phyloP scores from a whole-genome alignment of 1,284 basidiomycete genomes.

The Porogramme epimiltina region DNA sequence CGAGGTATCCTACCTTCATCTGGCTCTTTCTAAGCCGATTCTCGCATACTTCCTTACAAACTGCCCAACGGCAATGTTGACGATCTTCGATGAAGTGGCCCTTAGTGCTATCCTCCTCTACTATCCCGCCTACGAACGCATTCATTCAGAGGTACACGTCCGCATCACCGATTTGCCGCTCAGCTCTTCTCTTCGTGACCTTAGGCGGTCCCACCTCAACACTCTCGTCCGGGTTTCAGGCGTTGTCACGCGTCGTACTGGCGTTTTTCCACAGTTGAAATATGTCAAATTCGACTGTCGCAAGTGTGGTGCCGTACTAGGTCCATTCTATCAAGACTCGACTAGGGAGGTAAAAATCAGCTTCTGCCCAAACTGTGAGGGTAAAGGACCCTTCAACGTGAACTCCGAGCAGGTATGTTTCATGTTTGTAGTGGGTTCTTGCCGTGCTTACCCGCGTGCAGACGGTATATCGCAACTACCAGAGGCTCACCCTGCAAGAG shows the following conservation, averaged over 20 bases:
- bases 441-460: slow-evolving; percentile 34
- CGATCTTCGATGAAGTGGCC: slow-evolving; percentile 95
- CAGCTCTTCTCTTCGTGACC: slow-evolving; percentile 87
- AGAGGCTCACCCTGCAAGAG: slow-evolving; percentile 98
- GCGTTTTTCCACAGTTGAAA: slow-evolving; percentile 98
- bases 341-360: slow-evolving; percentile 93
- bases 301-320: slow-evolving; percentile 90
- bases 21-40: slow-evolving; percentile 89
- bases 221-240: slow-evolving; percentile 94
- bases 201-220: slow-evolving; percentile 92
- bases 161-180: slow-evolving; percentile 94
- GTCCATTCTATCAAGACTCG: slow-evolving; percentile 98
- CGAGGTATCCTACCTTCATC: slow-evolving; percentile 94
- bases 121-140: slow-evolving; percentile 95
- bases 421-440: not conserved
- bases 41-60: slow-evolving; percentile 97
- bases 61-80: slow-evolving; percentile 90
- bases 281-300: slow-evolving; percentile 99
- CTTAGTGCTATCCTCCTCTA: slow-evolving; percentile 93
- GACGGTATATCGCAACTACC: slow-evolving; percentile 99
- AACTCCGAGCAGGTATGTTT: slow-evolving; percentile 88
- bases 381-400: slow-evolving; percentile 93
- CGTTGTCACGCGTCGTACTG: slow-evolving; percentile 95
- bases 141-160: slow-evolving; percentile 98
- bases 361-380: slow-evolving; percentile 93